Evolutionary conservation across 2,329 filamentous ascomycete species (phyloP).

Genomic region (Atkinsonella texensis): DNA sequence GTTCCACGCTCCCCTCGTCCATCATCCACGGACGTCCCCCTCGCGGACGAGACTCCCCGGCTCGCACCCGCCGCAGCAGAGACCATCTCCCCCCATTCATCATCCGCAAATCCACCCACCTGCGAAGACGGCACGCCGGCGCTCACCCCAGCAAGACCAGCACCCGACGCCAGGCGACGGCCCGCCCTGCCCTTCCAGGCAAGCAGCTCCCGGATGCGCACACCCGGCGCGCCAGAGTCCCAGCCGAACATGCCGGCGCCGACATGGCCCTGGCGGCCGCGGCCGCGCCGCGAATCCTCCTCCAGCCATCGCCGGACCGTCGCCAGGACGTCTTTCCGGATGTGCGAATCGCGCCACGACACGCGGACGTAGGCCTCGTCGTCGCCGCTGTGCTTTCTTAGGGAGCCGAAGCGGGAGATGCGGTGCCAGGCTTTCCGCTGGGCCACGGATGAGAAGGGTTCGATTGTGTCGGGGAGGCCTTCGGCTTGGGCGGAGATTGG

Average conservation of each 20-base stretch:
- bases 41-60: no score
- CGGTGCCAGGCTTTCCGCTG: conserved; percentile 56
- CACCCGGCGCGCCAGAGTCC: conserved; percentile 39
- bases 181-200: conserved; percentile 11
- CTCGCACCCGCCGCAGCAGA: conserved; percentile 6
- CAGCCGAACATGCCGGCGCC: conserved; percentile 47
- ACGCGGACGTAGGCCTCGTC: conserved; percentile 48
- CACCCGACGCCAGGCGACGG: conserved; percentile 9
- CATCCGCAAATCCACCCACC: conserved; percentile 31
- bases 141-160: no score
- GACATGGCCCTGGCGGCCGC: conserved; percentile 27
- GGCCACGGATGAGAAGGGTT: conserved; percentile 41
- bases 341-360: conserved; percentile 42
- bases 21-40: no score
- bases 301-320: conserved; percentile 56
- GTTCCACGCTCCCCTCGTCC: no score
- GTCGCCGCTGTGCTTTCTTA: conserved; percentile 45
- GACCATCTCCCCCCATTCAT: conserved; percentile 52
- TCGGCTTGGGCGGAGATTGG: conserved; percentile 18
- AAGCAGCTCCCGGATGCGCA: conserved; percentile 32
- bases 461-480: conserved; percentile 33
- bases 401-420: conserved; percentile 47
- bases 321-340: conserved; percentile 41
- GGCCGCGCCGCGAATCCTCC: conserved; percentile 46
- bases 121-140: no score